Conservation (phyloP, 768 basidiomycete genomes). For the Suillus alpinus region DNA sequence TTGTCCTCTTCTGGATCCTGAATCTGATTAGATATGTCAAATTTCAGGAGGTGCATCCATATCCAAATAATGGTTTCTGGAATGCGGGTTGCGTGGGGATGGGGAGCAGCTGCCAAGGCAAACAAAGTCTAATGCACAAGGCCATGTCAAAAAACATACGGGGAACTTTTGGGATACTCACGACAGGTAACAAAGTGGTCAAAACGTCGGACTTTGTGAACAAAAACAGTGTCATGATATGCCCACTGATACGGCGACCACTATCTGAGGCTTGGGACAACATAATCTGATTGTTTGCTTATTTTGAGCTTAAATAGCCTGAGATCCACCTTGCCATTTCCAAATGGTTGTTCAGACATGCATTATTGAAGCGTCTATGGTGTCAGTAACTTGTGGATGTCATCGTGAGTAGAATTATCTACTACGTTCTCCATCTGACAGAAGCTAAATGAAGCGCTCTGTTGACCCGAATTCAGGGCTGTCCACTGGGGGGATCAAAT, state of each 20-base stretch:
- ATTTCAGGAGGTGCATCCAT: conserved; percentile 38
- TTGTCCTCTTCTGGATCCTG: conserved; percentile 33
- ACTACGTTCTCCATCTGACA: no score
- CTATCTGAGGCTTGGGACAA: background rate
- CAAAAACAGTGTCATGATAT: conserved; percentile 10
- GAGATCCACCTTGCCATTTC: background rate
- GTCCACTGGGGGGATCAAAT: background rate
- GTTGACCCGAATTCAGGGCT: background rate
- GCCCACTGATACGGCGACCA: conserved; percentile 1
- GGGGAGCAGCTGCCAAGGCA: conserved; percentile 21
- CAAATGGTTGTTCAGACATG: background rate
- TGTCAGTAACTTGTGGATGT: background rate
- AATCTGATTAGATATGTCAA: conserved; percentile 36
- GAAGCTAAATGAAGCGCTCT: background rate
- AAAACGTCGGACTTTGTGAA: conserved; percentile 9
- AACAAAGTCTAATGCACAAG: conserved; percentile 22
- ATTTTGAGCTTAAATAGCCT: background rate
- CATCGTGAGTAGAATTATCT: background rate
- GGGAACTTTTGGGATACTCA: background rate
- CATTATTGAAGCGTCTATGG: background rate
- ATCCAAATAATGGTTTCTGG: conserved; percentile 33
- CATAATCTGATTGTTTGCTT: background rate
- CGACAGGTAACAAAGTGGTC: conserved; percentile 7
- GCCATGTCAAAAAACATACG: background rate
- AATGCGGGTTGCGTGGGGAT: conserved; percentile 4